These are phyloP conservation scores for Verbascum thapsus DNA, from an alignment of 257 asterid genomes.

Conservation along the genomic window DNA sequence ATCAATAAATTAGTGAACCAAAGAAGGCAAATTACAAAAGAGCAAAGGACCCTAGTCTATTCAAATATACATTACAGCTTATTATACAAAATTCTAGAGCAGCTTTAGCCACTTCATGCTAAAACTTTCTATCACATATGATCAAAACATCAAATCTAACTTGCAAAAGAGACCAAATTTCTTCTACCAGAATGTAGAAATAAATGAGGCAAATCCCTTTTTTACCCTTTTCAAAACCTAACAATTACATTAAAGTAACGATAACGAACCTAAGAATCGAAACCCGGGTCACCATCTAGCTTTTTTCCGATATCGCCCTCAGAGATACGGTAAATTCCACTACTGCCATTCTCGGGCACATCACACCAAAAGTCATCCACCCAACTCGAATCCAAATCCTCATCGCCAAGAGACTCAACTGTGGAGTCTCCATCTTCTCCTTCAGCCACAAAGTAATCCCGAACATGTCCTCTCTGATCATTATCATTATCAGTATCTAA, in stretches of 20 bases:
- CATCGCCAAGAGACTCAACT: constrained; percentile 54
- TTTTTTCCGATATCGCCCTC: constrained; percentile 22
- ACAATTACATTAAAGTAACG: constrained; percentile 6
- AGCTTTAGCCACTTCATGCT: not conserved
- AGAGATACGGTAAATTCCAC: constrained; percentile 16
- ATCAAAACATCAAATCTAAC: constrained; percentile 11
- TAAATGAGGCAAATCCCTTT: constrained; percentile 22
- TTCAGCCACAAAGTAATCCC: constrained; percentile 28
- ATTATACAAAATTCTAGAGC: not conserved
- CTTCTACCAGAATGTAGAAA: constrained; percentile 21
- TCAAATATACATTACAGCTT: too few species aligned
- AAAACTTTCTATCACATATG: not conserved
- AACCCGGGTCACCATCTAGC: constrained; percentile 25
- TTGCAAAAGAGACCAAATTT: constrained; percentile 24
- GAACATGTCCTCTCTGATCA: constrained; percentile 14
- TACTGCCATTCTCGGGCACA: constrained; percentile 34
- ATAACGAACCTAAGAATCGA: constrained; percentile 12
- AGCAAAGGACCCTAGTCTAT: too few species aligned
- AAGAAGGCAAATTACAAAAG: too few species aligned
- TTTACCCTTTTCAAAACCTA: not conserved
- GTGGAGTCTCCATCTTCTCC: constrained; percentile 54
- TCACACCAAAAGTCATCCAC: constrained; percentile 47
- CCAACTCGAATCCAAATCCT: constrained; percentile 42
- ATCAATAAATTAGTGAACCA: too few species aligned
- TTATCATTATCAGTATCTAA: constrained; percentile 35